Evolutionary conservation across 768 basidiomycete genomes (phyloP), one percentile per base, ranked within the genome.

Genomic region (Suillus placidus): DNA sequence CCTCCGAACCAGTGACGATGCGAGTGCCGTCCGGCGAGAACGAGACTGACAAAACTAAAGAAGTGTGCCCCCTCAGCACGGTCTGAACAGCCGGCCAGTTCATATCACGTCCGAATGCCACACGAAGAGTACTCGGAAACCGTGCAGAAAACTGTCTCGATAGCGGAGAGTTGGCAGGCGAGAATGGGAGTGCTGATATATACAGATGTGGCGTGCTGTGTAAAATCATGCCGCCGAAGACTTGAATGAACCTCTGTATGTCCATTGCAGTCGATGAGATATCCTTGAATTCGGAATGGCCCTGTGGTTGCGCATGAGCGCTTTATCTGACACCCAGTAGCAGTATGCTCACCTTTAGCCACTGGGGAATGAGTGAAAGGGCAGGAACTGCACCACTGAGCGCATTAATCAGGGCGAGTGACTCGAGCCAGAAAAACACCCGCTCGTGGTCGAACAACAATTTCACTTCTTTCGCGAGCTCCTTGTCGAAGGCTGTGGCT

Each of bases 141-240:
- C 10, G 1, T n/a, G 45, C 20, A 45, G 20, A 45, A n/a, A 45
- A 2, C 20, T 10, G 10, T 3, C 2, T n/a, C 1, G n/a, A 45
- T 5, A 45, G 45, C 10, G 45, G 20, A n/a, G 45, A 45, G n/a
- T 45, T n/a, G 45, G n/a, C 4, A 2, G 45, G 45, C 10, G 9
- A n/a, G 60, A 75, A 72, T 54, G 72, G 70, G 13, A 75, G 52
- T 4, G 69, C 73, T 37, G 72, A 74, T 8, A 71, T 37, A 61
- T 73, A 74, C 8, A 74, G 67, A 56, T 74, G 73, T 7, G 73
- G 73, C 1, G 62, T 65, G 62, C 67, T 69, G 26, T 70, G 57
- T 34, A 61, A 34, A 30, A 73, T 71, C 0, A 58, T 38, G 30
- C 10, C 23, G 12, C 16, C 40, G 40, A 74, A 74, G 2, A 56